These are phyloP conservation scores for Paramecium caudatum DNA, from an alignment of 73 alveolate genomes.

Conservation along the genomic window DNA sequence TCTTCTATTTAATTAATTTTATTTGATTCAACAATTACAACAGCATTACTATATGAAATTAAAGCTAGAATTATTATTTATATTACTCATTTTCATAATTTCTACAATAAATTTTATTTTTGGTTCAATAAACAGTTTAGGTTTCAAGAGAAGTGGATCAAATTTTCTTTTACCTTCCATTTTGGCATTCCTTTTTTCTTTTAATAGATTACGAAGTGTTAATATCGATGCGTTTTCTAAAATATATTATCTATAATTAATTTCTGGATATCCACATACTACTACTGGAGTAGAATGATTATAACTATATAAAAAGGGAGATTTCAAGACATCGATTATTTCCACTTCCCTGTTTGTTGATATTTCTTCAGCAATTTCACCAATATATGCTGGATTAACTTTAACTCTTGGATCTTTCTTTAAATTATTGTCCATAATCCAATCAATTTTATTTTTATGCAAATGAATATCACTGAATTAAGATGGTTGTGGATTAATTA, in stretches of 20 bases:
- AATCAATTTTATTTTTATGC: not conserved
- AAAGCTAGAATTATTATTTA: not conserved
- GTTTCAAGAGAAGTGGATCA: constrained; percentile 42
- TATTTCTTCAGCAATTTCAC: not conserved
- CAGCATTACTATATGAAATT: not conserved
- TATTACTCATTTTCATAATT: constrained; percentile 9
- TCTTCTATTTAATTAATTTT: constrained; percentile 21
- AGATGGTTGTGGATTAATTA: constrained; percentile 26
- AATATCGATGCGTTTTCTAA: not conserved
- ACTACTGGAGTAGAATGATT: not conserved
- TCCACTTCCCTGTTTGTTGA: not conserved
- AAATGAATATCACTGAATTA: not conserved
- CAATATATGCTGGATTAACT: not conserved
- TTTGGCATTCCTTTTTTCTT: not conserved
- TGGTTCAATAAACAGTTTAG: constrained; percentile 31
- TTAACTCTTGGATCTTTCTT: not conserved
- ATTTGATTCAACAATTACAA: constrained; percentile 36
- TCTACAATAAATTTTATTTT: constrained; percentile 8
- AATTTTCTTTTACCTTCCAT: not conserved
- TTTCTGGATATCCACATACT: constrained; percentile 54
- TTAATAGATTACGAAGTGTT: not conserved
- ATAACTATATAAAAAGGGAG: constrained; percentile 50
- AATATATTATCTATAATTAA: not conserved
- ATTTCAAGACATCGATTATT: constrained; percentile 13
- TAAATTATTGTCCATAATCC: constrained; percentile 40